phyloP scores from a whole-genome alignment of 2,329 filamentous ascomycete species.

The Cladosporium sp. region DNA sequence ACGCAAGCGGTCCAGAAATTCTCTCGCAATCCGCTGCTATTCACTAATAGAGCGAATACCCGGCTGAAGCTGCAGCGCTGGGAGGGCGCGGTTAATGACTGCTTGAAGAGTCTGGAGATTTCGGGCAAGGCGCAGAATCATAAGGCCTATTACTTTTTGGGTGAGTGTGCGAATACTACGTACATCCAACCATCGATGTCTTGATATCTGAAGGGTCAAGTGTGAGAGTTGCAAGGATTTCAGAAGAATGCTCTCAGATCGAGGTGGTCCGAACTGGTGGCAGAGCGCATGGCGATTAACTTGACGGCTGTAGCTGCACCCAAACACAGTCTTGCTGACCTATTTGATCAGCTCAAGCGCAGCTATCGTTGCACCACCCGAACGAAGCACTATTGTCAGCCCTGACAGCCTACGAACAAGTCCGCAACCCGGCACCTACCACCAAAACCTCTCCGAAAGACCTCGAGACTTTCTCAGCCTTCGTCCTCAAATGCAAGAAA shows the following conservation, averaged over 20 bases:
- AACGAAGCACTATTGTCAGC: conserved; percentile 68
- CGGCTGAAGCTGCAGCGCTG: conserved; percentile 68
- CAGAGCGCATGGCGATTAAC: too few relatives aligned
- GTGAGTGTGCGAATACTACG: background rate
- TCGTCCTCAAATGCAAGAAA: conserved; percentile 77
- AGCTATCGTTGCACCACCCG: conserved; percentile 65
- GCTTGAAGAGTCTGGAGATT: conserved; percentile 65
- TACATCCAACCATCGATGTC: too few relatives aligned
- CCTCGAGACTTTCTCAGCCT: conserved; percentile 51
- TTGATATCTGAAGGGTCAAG: too few relatives aligned
- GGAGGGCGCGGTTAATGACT: conserved; percentile 71
- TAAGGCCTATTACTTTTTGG: conserved; percentile 75
- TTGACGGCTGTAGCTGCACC: too few relatives aligned
- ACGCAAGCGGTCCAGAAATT: conserved; percentile 76
- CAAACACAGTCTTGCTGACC: background rate
- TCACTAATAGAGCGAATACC: conserved; percentile 83
- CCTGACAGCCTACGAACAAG: conserved; percentile 60
- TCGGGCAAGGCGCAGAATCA: conserved; percentile 39
- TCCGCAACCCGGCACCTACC: conserved; percentile 49
- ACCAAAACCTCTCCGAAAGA: conserved; percentile 39
- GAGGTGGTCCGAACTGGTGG: too few relatives aligned
- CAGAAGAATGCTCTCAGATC: too few relatives aligned
- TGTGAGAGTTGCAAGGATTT: too few relatives aligned
- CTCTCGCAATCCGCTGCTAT: conserved; percentile 69
- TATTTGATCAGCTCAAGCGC: conserved; percentile 57